Base-by-base conservation (phyloP, 163 green algal species). In the Chlamydomonas reinhardtii region DNA sequence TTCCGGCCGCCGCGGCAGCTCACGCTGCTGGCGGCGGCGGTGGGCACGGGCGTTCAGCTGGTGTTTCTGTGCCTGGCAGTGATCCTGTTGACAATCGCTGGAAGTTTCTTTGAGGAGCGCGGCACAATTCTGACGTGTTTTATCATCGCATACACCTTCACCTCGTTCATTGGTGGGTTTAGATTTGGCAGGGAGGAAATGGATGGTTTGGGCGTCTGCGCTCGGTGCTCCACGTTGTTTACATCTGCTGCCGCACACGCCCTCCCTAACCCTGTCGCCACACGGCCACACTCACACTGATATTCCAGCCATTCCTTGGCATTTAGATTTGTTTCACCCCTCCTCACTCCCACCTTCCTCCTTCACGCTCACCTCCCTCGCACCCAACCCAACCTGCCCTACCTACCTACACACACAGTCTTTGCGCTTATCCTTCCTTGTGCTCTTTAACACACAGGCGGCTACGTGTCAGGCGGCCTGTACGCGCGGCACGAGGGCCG, bases 131-230 rank as follows among this genome's bases (percentile, higher is more conserved):
- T 92, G 2, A 92, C 89, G 3, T 95, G 96, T 27, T 98, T 99
- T 92, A 99, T 99, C 87, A 93, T 98, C 70, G 97, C 91, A 80
- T 99, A 99, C 86, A 95, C 97, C 5, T 92, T 99, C 9, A 99
- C 96, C 74, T 96, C 92, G 27, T 97, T 99, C 68, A 90, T 98
- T 32, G 94, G 92, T 74, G 94, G 84, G 80, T 54, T n/a, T n/a
- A n/a, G 43, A 11, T 6, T 54, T 6, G 43, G 43, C 43, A 11
- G 43, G 43, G 6, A 11, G 43, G 43, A 6, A n/a, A n/a, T n/a
- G n/a, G n/a, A n/a, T n/a, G n/a, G n/a, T n/a, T n/a, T n/a, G n/a
- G n/a, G n/a, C n/a, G n/a, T n/a, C n/a, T n/a, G n/a, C n/a, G n/a
- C n/a, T n/a, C n/a, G n/a, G n/a, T n/a, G n/a, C n/a, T n/a, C n/a